These are phyloP conservation scores for Tolypocladium cylindrosporum DNA, from an alignment of 2,329 filamentous ascomycete genomes.

Conservation along the genomic window DNA sequence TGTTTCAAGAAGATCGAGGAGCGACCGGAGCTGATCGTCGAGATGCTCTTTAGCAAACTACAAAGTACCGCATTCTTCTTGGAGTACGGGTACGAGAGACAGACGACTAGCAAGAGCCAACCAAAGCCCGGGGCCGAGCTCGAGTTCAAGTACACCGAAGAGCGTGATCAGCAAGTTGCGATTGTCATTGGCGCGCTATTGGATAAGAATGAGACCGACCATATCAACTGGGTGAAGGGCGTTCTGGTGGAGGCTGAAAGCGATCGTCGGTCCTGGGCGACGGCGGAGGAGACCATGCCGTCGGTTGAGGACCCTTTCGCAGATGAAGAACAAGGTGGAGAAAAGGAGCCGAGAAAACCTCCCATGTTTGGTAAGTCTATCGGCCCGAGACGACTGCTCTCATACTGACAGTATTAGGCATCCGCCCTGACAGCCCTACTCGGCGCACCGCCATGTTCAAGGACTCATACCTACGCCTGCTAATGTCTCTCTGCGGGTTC, in stretches of 20 bases:
- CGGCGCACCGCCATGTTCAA: constrained; percentile 73
- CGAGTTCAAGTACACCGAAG: constrained; percentile 65
- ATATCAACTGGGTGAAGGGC: constrained; percentile 73
- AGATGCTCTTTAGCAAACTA: constrained; percentile 92
- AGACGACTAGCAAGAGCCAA: constrained; percentile 55
- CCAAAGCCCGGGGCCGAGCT: constrained; percentile 69
- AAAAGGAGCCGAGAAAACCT: constrained; percentile 16
- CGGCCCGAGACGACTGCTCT: constrained; percentile 1
- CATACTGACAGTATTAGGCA: constrained; percentile 31
- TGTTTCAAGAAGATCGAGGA: constrained; percentile 79
- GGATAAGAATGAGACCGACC: constrained; percentile 66
- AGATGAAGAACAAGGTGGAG: constrained; percentile 17
- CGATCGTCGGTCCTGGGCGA: constrained; percentile 70
- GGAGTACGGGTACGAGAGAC: constrained; percentile 82
- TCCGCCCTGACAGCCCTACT: constrained; percentile 55
- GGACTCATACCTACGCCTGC: constrained; percentile 75
- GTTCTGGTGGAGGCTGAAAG: constrained; percentile 56
- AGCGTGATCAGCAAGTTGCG: constrained; percentile 61
- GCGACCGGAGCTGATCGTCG: constrained; percentile 74
- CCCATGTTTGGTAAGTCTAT: constrained; percentile 23
- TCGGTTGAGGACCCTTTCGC: constrained; percentile 21
- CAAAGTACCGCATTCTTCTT: constrained; percentile 75
- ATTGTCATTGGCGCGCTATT: constrained; percentile 72
- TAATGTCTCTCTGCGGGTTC: constrained; percentile 69
- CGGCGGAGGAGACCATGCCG: constrained; percentile 52